Conservation (phyloP, 106 monocot genomes). For the Allium fistulosum region DNA sequence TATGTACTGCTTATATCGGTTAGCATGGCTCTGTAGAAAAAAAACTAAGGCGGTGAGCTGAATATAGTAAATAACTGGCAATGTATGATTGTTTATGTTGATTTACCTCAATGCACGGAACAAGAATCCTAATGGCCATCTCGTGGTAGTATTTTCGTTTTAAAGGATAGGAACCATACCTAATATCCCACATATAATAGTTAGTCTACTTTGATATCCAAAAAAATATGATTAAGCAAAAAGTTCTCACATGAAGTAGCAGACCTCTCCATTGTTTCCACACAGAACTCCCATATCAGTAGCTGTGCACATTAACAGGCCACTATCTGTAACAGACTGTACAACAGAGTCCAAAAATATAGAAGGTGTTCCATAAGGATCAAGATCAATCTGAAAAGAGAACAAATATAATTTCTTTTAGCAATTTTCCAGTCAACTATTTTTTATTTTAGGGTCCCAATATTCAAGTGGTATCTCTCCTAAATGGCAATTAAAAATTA, state of each 20-base stretch:
- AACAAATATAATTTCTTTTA: no score
- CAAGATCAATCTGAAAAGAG: no score
- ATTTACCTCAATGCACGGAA: conserved; percentile 88
- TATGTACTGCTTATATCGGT: conserved; percentile 90
- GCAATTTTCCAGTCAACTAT: no score
- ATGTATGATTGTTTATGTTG: neutral
- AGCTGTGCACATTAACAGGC: conserved; percentile 90
- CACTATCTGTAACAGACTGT: conserved; percentile 89
- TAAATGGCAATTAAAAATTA: no score
- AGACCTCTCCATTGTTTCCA: conserved; percentile 86
- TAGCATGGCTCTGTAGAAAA: conserved; percentile 87
- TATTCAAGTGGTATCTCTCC: no score
- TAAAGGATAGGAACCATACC: conserved; percentile 88
- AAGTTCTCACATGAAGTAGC: conserved; percentile 83
- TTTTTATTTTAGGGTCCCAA: no score
- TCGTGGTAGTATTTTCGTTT: conserved; percentile 97
- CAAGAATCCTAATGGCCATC: conserved; percentile 91
- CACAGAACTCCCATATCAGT: conserved; percentile 98
- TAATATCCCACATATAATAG: conserved; percentile 8
- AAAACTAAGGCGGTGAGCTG: no score
- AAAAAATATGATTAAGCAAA: neutral
- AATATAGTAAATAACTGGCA: no score
- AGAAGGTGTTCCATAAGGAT: conserved; percentile 93
- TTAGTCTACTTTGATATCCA: neutral
- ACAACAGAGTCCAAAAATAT: conserved; percentile 88